These are phyloP conservation scores for Colletotrichum sp. DNA, from an alignment of 2,329 filamentous ascomycete species.

Conservation along the genomic window DNA sequence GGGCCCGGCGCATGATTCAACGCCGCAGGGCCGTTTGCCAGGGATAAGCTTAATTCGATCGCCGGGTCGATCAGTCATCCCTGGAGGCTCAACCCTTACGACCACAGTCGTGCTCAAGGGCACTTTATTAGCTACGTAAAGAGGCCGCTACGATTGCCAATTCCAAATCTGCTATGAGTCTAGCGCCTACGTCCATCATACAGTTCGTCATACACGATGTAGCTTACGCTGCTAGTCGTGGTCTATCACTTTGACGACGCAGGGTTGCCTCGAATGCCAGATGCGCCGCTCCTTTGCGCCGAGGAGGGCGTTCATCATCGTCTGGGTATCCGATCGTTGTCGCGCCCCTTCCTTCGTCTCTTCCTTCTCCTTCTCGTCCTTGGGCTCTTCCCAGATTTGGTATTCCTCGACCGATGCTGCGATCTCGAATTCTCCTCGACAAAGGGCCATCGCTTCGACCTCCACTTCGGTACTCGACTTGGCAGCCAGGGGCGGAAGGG, in stretches of 20 bases:
- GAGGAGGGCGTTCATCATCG: constrained; percentile 62
- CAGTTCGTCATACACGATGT: constrained; percentile 2
- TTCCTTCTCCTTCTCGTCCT: constrained; percentile 32
- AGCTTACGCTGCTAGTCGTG: constrained; percentile 21
- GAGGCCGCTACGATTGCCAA: constrained; percentile 1
- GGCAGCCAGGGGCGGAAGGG: constrained; percentile 67
- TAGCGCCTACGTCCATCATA: constrained; percentile 1
- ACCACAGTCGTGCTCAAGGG: not conserved
- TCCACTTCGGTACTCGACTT: constrained; percentile 64
- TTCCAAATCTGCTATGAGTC: not conserved
- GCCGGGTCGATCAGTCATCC: not conserved
- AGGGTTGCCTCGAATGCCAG: constrained; percentile 68
- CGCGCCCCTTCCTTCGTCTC: constrained; percentile 34
- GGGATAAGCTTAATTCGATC: constrained; percentile 16
- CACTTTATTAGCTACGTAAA: constrained; percentile 12
- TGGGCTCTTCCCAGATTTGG: constrained; percentile 49
- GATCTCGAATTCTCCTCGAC: constrained; percentile 83
- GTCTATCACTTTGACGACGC: constrained; percentile 60
- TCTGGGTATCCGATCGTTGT: constrained; percentile 58
- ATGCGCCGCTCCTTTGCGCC: constrained; percentile 66
- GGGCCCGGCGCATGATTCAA: constrained; percentile 8
- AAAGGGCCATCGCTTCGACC: constrained; percentile 77
- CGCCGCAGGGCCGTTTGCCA: not conserved
- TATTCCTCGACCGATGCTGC: constrained; percentile 84
- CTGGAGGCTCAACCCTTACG: not conserved